Evolutionary conservation across 495 filamentous ascomycete species (phyloP), one percentile per base, ranked within the genome.

Genomic region (Stereocaulon alpinum): DNA sequence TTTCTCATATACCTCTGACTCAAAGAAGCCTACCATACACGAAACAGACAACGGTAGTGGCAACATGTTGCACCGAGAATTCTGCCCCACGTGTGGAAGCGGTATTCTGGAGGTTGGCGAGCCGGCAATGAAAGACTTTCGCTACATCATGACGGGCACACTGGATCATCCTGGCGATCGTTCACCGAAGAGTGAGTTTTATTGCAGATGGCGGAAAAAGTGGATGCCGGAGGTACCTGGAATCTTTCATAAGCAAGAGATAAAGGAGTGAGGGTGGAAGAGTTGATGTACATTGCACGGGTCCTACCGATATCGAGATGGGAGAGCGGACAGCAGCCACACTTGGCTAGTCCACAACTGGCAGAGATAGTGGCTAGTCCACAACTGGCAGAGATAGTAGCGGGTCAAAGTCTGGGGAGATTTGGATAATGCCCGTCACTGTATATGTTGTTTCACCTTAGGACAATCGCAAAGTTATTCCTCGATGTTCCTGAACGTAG

Each of bases 381-480:
- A 24, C 3, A 24, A 24, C 24, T 24, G 3, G 24, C 24, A 24
- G 24, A 24, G 3, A 24, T 3, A 24, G 24, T 24, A 24, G 24
- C 24, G 24, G 24, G 24, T 24, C 24, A 24, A 3, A 24, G 24
- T 24, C 24, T 24, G 24, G 24, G 24, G 3, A 24, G 3, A 24
- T 24, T 24, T 24, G 1, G 24, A 24, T 24, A 24, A 24, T 24
- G 24, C 24, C 24, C 24, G 24, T 24, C 24, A 24, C 3, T 24
- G 24, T 1, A 24, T 3, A 24, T 24, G 24, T 24, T 24, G 24
- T 24, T 24, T 24, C 63, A 71, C 40, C 69, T 63, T 47, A 94
- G 63, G 42, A 88, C 77, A 61, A 96, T 82, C 18, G 89, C 81
- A 73, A 96, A 96, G 69, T 96, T 96, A 71, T 96, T 96, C 66